phyloP scores from a whole-genome alignment of 805 yeast genomes.

The Peterozyma xylosa region DNA sequence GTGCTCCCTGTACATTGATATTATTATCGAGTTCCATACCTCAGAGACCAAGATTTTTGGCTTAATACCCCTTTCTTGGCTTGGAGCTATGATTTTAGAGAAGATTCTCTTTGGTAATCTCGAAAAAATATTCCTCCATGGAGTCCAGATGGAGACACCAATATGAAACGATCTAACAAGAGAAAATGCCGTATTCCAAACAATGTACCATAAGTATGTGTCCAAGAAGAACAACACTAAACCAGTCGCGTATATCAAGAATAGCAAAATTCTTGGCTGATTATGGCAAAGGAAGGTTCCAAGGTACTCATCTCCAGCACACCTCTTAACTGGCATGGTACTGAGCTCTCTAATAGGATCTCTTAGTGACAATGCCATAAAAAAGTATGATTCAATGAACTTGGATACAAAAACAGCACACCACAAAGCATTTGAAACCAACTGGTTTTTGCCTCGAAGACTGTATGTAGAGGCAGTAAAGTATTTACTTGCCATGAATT shows the following conservation, averaged over 20 bases:
- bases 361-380: slow-evolving; percentile 60
- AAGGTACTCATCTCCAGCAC: slow-evolving; percentile 54
- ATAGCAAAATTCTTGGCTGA: slow-evolving; percentile 52
- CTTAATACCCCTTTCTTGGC: slow-evolving; percentile 23
- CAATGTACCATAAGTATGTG: slow-evolving; percentile 79
- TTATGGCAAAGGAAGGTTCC: slow-evolving; percentile 44
- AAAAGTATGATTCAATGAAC: slow-evolving; percentile 71
- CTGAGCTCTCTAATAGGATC: slow-evolving; percentile 70
- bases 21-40: slow-evolving; percentile 79
- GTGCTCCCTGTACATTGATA: slow-evolving; percentile 79
- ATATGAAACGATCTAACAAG: slow-evolving; percentile 62
- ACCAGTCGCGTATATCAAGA: slow-evolving; percentile 51
- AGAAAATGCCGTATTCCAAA: slow-evolving; percentile 71
- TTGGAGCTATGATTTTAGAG: slow-evolving; percentile 55
- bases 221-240: slow-evolving; percentile 67
- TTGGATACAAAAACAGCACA: slow-evolving; percentile 58
- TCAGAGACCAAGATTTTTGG: slow-evolving; percentile 57
- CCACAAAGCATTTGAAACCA: slow-evolving; percentile 69
- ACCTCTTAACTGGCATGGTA: slow-evolving; percentile 43
- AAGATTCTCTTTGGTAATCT: slow-evolving; percentile 70
- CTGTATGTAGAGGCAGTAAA: slow-evolving; percentile 56
- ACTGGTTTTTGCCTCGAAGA: slow-evolving; percentile 42
- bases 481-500: slow-evolving; percentile 40
- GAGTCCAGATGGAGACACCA: slow-evolving; percentile 83
- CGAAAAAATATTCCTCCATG: slow-evolving; percentile 78